A percentile compares a stretch with the other conserved stretches of the same genome.
phyloP scores from a whole-genome alignment of 1,284 basidiomycete genomes.

The Termitomyces sp. region DNA sequence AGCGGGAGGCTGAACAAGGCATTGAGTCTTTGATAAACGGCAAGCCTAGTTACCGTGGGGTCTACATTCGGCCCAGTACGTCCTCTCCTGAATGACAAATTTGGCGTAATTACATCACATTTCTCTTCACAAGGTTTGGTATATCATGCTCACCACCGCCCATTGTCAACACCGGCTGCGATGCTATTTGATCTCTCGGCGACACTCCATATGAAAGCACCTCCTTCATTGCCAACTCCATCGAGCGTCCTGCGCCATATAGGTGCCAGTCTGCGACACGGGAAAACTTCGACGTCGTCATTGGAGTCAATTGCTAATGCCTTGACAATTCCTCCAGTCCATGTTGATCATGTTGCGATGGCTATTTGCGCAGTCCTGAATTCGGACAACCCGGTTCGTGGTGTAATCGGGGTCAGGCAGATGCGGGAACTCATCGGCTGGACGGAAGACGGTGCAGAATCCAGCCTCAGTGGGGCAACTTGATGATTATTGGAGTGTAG shows the following conservation, averaged over 20 bases:
- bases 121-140: conserved; percentile 67
- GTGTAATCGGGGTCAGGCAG: conserved; percentile 68
- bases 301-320: conserved; percentile 72
- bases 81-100: conserved; percentile 15
- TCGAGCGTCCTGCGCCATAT: conserved; percentile 50
- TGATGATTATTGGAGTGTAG: conserved; percentile 2
- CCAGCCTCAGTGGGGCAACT: conserved; percentile 1
- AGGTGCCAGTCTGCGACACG: conserved; percentile 32
- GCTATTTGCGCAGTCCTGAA: conserved; percentile 66
- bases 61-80: conserved; percentile 85
- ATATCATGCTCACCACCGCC: conserved; percentile 92
- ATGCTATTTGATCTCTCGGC: conserved; percentile 81
- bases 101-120: conserved; percentile 7
- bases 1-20: conserved; percentile 80
- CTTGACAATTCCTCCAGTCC: conserved; percentile 81
- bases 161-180: conserved; percentile 82
- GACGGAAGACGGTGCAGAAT: conserved; percentile 23
- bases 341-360: conserved; percentile 93
- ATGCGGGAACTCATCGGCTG: conserved; percentile 78
- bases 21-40: conserved; percentile 49
- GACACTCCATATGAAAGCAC: conserved; percentile 51
- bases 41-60: conserved; percentile 48
- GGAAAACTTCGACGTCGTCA: conserved; percentile 31
- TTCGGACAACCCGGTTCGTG: conserved; percentile 44
- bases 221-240: conserved; percentile 59